Base-by-base conservation (phyloP, 2,329 filamentous ascomycete species). In the Septoria linicola region DNA sequence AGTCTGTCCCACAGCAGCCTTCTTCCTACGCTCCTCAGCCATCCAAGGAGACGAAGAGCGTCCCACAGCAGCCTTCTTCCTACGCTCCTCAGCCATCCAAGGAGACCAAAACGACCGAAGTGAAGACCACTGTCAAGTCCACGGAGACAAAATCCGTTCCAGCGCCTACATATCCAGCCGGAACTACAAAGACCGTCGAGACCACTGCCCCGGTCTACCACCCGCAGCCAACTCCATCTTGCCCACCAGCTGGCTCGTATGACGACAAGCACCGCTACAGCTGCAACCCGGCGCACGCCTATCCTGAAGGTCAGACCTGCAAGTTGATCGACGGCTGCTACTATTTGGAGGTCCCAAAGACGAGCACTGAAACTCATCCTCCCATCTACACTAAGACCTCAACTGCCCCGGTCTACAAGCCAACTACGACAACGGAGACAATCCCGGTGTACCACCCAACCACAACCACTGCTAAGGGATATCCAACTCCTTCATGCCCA, bases 251-350 rank as follows among this genome's bases (percentile, higher is more conserved):
- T 4, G 14, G 31, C 31, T 34, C 31, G 5, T 6, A 4, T 16
- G 11, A 34, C 31, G n/a, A 27, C 23, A 27, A 5, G 23, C 5
- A 10, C 5, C 23, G 23, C 23, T 27, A 27, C 23, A 5, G 5
- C 5, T 27, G 23, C 23, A 27, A 27, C 40, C 34, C 31, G 5
- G 31, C 11, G 4, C 14, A 34, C 11, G 5, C 19, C 4, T 19
- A 39, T 10, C 35, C 16, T 19, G 16, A 3, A 10, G 16, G 36
- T 13, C 17, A 13, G 10, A 13, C 36, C 36, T 39, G 16, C 36
- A 21, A 55, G 20, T 43, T 46, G 1, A 41, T 52, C 8, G 48
- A 41, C 31, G 55, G 54, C 16, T 48, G 35, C 13, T 25, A 53
- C 32, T 51, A 53, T 14, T 21, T 59, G 5, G 50, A 51, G 6